A percentile compares a stretch with the other conserved stretches of the same genome.
Conservation (phyloP, 1,139 yeast species). For the Protomyces inundatus region DNA sequence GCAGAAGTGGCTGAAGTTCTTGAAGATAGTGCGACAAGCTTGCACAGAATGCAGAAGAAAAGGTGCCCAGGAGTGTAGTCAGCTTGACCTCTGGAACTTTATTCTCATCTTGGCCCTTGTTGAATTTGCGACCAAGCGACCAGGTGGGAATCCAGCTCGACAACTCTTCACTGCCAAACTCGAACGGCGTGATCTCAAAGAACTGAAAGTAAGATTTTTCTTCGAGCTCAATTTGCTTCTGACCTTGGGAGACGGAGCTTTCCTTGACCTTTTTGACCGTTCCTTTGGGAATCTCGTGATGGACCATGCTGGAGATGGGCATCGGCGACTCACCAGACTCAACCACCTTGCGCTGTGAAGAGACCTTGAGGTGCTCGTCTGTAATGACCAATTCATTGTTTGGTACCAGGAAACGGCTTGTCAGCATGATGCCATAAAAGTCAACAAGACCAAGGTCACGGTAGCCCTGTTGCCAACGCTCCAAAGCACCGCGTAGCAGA, state of each 20-base stretch:
- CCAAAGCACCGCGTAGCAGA: slow-evolving; percentile 31
- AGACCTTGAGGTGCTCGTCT: slow-evolving; percentile 30
- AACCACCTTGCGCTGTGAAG: slow-evolving; percentile 30
- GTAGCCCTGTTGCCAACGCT: slow-evolving; percentile 29
- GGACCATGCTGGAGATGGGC: slow-evolving; percentile 33
- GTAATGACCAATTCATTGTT: slow-evolving; percentile 25
- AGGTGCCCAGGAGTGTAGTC: slow-evolving; percentile 33
- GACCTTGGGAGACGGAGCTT: not conserved
- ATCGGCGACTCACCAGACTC: slow-evolving; percentile 32
- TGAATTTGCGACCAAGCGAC: slow-evolving; percentile 32
- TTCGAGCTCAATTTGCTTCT: slow-evolving; percentile 1
- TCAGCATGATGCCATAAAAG: slow-evolving; percentile 32
- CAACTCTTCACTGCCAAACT: slow-evolving; percentile 33
- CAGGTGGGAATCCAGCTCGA: slow-evolving; percentile 34
- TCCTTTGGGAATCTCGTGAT: slow-evolving; percentile 32
- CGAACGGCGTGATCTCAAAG: slow-evolving; percentile 34
- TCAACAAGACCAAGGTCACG: slow-evolving; percentile 31
- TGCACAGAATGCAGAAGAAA: slow-evolving; percentile 35
- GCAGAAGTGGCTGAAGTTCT: slow-evolving; percentile 32
- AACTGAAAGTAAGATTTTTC: slow-evolving; percentile 33
- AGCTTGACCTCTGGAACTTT: slow-evolving; percentile 31
- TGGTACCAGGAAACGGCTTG: slow-evolving; percentile 32
- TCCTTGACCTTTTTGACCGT: slow-evolving; percentile 21
- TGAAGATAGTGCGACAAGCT: slow-evolving; percentile 32
- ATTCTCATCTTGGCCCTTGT: slow-evolving; percentile 28